Evolutionary conservation across 495 filamentous ascomycete genomes (phyloP), one percentile per base, ranked within the genome.

Genomic region (Daldinia caldariorum): DNA sequence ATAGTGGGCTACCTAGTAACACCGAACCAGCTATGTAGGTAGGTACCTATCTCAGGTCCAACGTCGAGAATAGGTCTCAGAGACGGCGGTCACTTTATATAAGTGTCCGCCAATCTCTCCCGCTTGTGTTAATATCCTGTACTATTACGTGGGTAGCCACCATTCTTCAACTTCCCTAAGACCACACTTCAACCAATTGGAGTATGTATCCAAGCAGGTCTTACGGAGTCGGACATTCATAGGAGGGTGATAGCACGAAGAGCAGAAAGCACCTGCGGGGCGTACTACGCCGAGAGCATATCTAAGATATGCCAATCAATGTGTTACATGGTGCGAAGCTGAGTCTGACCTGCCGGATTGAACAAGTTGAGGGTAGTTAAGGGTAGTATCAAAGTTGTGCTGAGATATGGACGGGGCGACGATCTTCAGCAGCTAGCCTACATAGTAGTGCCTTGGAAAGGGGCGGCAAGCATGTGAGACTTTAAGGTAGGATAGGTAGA

Each of bases 341-440:
- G 70, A 66, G 35, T 37, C 18, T 41, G 65, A 72, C 70, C 70
- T 72, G 70, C 70, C 70, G 32, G 37, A 72, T 72, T 59, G 61
- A 69, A 69, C 20, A 39, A 54, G 56, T 29, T n/a, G 26, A 61
- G 43, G 59, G 69, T 72, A 12, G 64, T 29, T n/a, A 26, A 61
- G 43, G 59, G 69, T 72, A 12, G 64, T 64, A 72, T 64, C 37
- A n/a, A 45, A 56, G 63, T 38, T 32, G 64, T 59, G 65, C 60
- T 65, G 60, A 64, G 65, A 61, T 66, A 43, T 53, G 18, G 53
- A 62, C 53, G 18, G 65, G 58, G 70, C 61, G 65, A 57, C 43
- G 65, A 69, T 72, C 70, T 43, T 37, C 34, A 31, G 49, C 7
- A 53, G 45, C 3, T 26, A 26, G 3, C 26, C 70, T 64, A n/a